phyloP scores from a whole-genome alignment of 2,329 filamentous ascomycete species.

The Pseudogymnoascus sp. region DNA sequence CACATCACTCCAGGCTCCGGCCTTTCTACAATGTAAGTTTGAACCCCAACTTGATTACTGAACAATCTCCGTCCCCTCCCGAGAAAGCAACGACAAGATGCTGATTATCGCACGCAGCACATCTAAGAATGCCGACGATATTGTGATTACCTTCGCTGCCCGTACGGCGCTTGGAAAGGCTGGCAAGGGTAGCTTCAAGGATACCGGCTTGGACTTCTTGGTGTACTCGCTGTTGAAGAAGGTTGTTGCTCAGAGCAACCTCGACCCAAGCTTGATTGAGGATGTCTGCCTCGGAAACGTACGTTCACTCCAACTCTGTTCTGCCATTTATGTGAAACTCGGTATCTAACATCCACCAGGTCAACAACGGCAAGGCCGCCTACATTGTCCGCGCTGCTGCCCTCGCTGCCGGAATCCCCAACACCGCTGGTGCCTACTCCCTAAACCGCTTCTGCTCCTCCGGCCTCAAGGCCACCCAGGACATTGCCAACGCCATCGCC shows the following conservation, averaged over 20 bases:
- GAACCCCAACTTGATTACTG: slow-evolving; percentile 12
- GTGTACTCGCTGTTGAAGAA: slow-evolving; percentile 76
- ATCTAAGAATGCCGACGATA: slow-evolving; percentile 88
- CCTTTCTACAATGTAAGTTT: slow-evolving; percentile 67
- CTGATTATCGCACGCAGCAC: slow-evolving; percentile 48
- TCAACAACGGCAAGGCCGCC: slow-evolving; percentile 75
- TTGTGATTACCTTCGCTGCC: slow-evolving; percentile 89
- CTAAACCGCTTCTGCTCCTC: slow-evolving; percentile 98
- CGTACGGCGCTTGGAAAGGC: slow-evolving; percentile 86
- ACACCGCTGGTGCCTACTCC: slow-evolving; percentile 72
- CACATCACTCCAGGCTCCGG: slow-evolving; percentile 71
- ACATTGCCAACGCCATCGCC: slow-evolving; percentile 83
- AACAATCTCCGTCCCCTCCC: slow-evolving; percentile 8
- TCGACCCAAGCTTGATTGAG: slow-evolving; percentile 75
- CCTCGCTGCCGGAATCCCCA: slow-evolving; percentile 87
- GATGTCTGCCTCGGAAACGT: slow-evolving; percentile 93
- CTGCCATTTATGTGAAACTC: slow-evolving; percentile 4
- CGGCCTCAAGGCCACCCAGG: slow-evolving; percentile 88
- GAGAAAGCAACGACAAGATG: slow-evolving; percentile 19
- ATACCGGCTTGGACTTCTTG: slow-evolving; percentile 82
- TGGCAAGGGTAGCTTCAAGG: slow-evolving; percentile 89
- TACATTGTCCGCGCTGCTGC: slow-evolving; percentile 87
- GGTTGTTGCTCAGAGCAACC: slow-evolving; percentile 61
- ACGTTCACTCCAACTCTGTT: slow-evolving; percentile 27
- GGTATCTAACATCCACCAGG: slow-evolving; percentile 38